phyloP scores from a whole-genome alignment of 768 basidiomycete species.

The Lyophyllum semitale region DNA sequence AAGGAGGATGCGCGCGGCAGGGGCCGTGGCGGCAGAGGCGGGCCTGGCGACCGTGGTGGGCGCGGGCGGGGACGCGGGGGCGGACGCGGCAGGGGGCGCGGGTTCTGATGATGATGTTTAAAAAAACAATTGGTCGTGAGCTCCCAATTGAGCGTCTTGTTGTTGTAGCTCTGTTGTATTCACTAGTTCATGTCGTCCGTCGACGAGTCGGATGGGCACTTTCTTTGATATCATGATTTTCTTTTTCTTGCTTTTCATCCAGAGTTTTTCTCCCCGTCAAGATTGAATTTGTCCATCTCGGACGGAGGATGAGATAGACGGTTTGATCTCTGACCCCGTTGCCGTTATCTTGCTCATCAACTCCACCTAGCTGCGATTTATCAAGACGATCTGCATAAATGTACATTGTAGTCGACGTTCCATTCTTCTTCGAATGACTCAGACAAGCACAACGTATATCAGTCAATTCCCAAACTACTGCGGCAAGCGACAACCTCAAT shows the following conservation, averaged over 20 bases:
- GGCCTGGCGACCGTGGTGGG: conserved; percentile 53
- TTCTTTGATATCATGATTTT: not conserved
- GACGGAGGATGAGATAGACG: no score
- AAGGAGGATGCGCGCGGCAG: conserved; percentile 82
- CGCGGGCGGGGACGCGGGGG: conserved; percentile 56
- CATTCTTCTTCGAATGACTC: no score
- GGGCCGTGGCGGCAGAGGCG: conserved; percentile 50
- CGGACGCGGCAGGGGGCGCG: conserved; percentile 36
- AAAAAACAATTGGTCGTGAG: not conserved
- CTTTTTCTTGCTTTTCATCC: not conserved
- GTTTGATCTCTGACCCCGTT: no score
- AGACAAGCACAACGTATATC: no score
- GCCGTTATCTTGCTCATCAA: no score
- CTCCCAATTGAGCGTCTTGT: not conserved
- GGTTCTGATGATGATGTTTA: conserved; percentile 15
- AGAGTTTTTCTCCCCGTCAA: not conserved
- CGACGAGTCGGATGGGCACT: not conserved
- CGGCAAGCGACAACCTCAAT: no score
- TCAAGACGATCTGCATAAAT: no score
- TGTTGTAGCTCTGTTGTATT: conserved; percentile 8
- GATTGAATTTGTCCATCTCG: not conserved
- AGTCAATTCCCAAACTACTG: no score
- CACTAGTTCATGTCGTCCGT: not conserved
- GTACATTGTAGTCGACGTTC: no score
- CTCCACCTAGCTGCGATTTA: not conserved